Percentiles rank a stretch among this genome's conserved stretches.
Evolutionary conservation across 495 filamentous ascomycete genomes (phyloP).

Genomic region (Penicillium coffeae): DNA sequence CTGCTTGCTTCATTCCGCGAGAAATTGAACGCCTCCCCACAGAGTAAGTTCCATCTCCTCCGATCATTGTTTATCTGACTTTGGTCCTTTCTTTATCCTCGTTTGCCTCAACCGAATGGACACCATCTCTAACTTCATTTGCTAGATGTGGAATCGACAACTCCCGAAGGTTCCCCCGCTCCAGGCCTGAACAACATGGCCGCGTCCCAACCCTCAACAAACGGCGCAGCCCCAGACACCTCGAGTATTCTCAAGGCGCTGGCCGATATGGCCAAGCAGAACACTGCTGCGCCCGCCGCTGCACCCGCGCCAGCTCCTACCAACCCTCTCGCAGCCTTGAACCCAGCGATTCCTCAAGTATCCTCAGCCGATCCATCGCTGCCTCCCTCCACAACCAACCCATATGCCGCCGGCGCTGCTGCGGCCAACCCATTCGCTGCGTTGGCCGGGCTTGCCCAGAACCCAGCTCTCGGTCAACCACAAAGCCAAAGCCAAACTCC

Average conservation of each 20-base stretch:
- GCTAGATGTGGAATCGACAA: constrained; percentile 67
- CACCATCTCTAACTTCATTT: constrained; percentile 22
- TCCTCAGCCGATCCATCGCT: constrained; percentile 44
- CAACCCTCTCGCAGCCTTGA: constrained; percentile 55
- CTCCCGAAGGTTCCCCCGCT: constrained; percentile 75
- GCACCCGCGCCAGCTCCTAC: constrained; percentile 46
- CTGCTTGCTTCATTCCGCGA: constrained; percentile 86
- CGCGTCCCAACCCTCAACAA: constrained; percentile 34
- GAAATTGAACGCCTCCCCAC: constrained; percentile 62
- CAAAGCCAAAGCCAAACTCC: constrained; percentile 42
- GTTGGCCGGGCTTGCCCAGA: constrained; percentile 34
- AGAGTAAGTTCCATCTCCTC: constrained; percentile 53
- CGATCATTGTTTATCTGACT: not conserved
- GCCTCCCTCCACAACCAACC: constrained; percentile 51
- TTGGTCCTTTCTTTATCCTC: not conserved
- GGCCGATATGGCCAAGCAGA: constrained; percentile 82
- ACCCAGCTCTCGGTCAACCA: constrained; percentile 45
- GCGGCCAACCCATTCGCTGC: constrained; percentile 49
- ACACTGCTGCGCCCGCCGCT: constrained; percentile 58
- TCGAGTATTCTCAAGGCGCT: constrained; percentile 76
- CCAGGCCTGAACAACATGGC: constrained; percentile 45
- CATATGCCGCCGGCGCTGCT: constrained; percentile 48
- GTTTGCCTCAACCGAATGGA: too few relatives aligned
- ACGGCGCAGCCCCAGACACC: constrained; percentile 51
- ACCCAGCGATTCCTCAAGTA: constrained; percentile 41